Percentiles rank a stretch among this genome's conserved stretches.
These are phyloP conservation scores for Fusarium sp. DNA, from an alignment of 2,329 filamentous ascomycete species.

Conservation along the genomic window DNA sequence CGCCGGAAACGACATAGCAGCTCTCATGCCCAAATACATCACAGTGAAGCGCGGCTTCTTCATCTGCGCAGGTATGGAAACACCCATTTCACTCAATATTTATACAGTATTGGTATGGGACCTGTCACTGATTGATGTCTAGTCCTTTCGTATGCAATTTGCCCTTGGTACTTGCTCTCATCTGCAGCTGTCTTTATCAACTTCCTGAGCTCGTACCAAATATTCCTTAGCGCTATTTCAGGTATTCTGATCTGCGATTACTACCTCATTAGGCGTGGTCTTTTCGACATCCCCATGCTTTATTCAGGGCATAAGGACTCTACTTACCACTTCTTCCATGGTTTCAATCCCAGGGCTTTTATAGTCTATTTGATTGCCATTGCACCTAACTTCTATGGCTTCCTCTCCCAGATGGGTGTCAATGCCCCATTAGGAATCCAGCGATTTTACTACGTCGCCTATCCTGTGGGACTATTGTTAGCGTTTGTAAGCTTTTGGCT, in stretches of 20 bases:
- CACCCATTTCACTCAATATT: rapidly evolving
- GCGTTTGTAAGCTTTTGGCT: slow-evolving; percentile 19
- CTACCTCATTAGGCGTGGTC: slow-evolving; percentile 5
- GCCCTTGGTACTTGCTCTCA: slow-evolving; percentile 13
- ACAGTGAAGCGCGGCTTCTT: slow-evolving; percentile 23
- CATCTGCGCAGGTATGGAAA: slow-evolving; percentile 13
- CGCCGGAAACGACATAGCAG: slow-evolving; percentile 18
- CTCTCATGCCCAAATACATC: slow-evolving; percentile 23
- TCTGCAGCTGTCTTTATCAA: slow-evolving; percentile 21
- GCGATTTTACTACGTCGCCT: slow-evolving; percentile 10
- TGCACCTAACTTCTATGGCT: slow-evolving; percentile 23
- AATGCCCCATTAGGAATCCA: neutral
- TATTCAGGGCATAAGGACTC: slow-evolving; percentile 4
- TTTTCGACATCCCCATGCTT: slow-evolving; percentile 14
- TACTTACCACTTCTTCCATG: slow-evolving; percentile 13
- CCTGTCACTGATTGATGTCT: rapidly evolving
- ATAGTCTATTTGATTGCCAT: slow-evolving; percentile 9
- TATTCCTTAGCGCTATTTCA: slow-evolving; percentile 19
- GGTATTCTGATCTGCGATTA: slow-evolving; percentile 24
- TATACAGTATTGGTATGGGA: too few relatives aligned
- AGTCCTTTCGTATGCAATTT: slow-evolving; percentile 17
- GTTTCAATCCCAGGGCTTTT: slow-evolving; percentile 2
- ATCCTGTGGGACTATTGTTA: neutral
- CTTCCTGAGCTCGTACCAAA: slow-evolving; percentile 24
- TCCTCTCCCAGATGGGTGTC: slow-evolving; percentile 18